Evolutionary conservation across 169 alveolate species (phyloP).

Genomic region (Miamiensis avidus): DNA sequence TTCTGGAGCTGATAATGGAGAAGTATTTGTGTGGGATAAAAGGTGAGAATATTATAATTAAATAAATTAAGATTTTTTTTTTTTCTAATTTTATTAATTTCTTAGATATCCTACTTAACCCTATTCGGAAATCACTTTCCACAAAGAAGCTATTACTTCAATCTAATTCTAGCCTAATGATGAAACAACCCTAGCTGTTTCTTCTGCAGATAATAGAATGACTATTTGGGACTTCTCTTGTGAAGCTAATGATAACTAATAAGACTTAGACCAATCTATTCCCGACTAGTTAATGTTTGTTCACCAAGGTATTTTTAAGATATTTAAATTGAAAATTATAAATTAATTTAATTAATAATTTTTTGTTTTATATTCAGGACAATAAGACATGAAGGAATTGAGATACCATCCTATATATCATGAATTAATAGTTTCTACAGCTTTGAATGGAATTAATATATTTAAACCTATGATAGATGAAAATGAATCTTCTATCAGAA

Average conservation of each 20-base stretch:
- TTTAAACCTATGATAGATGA: slow-evolving; percentile 81
- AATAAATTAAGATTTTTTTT: slow-evolving; percentile 15
- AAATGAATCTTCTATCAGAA: slow-evolving; percentile 53
- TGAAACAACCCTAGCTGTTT: slow-evolving; percentile 77
- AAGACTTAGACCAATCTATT: slow-evolving; percentile 61
- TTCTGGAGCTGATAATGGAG: slow-evolving; percentile 85
- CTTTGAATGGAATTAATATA: slow-evolving; percentile 77
- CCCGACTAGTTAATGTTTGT: slow-evolving; percentile 83
- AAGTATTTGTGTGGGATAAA: slow-evolving; percentile 82
- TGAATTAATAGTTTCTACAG: slow-evolving; percentile 71
- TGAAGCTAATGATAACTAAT: slow-evolving; percentile 72
- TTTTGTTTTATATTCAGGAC: slow-evolving; percentile 19
- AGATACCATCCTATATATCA: slow-evolving; percentile 77
- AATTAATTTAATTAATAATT: neutral
- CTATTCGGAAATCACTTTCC: slow-evolving; percentile 77
- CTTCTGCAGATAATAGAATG: slow-evolving; percentile 76
- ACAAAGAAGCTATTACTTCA: slow-evolving; percentile 76
- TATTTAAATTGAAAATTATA: neutral
- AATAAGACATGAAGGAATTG: slow-evolving; percentile 76
- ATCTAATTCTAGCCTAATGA: slow-evolving; percentile 78
- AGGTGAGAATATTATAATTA: neutral
- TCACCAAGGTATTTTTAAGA: slow-evolving; percentile 61
- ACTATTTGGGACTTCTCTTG: slow-evolving; percentile 85
- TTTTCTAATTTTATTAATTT: neutral
- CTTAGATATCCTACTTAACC: slow-evolving; percentile 55